A percentile compares a stretch with the other conserved stretches of the same genome.
phyloP scores from a whole-genome alignment of 2,329 filamentous ascomycete species.

The Claviceps quebecensis region DNA sequence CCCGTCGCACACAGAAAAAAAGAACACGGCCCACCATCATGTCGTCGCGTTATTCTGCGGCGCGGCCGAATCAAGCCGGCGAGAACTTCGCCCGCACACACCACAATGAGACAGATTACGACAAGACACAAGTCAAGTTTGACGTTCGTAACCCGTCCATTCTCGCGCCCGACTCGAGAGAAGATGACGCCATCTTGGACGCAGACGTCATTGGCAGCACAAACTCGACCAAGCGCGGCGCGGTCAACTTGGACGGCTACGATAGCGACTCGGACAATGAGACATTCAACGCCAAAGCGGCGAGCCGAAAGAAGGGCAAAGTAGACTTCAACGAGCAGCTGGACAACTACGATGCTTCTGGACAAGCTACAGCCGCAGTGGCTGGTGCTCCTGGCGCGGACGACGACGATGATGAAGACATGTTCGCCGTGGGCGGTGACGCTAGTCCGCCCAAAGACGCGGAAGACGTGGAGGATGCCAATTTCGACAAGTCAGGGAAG shows the following conservation, averaged over 20 bases:
- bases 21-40: constrained; percentile 3
- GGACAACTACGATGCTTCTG: constrained; percentile 37
- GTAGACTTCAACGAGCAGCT: constrained; percentile 37
- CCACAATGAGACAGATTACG: constrained; percentile 40
- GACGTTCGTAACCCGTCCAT: constrained; percentile 90
- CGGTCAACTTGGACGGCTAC: constrained; percentile 93
- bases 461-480: constrained; percentile 23
- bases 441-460: constrained; percentile 21
- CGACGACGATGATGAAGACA: constrained; percentile 59
- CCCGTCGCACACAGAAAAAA: not conserved
- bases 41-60: constrained; percentile 20
- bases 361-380: constrained; percentile 23
- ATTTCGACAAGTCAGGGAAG: constrained; percentile 30
- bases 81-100: constrained; percentile 69
- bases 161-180: constrained; percentile 66
- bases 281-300: constrained; percentile 65
- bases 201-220: constrained; percentile 83
- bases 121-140: constrained; percentile 71
- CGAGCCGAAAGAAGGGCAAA: constrained; percentile 38
- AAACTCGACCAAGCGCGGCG: constrained; percentile 72
- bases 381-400: constrained; percentile 16
- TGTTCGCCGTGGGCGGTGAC: constrained; percentile 64
- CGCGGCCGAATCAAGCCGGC: constrained; percentile 68
- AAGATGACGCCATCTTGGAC: constrained; percentile 61
- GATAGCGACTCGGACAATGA: constrained; percentile 90